Evolutionary conservation across 1,139 yeast genomes (phyloP).

Genomic region (Geotrichum histeridarum): DNA sequence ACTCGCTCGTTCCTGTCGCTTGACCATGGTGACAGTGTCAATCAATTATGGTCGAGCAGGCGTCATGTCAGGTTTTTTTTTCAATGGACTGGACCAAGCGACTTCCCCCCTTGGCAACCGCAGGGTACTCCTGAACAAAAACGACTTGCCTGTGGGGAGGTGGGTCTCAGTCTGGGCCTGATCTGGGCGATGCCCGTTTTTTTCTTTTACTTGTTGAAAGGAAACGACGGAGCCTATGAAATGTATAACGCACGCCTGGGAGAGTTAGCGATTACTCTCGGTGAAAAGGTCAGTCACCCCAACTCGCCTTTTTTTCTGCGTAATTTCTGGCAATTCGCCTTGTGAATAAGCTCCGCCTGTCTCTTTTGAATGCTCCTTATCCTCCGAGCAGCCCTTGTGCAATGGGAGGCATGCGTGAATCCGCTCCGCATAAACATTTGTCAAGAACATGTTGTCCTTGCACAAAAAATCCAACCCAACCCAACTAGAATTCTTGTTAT

Average conservation of each 20-base stretch:
- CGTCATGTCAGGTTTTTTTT: no score
- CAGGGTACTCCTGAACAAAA: no score
- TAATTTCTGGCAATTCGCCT: background rate
- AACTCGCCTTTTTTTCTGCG: background rate
- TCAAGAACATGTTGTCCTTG: background rate
- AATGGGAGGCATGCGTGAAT: conserved; percentile 14
- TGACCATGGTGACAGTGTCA: no score
- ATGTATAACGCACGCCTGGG: conserved; percentile 3
- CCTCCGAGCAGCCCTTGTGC: conserved; percentile 9
- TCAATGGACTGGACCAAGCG: no score
- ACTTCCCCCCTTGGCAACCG: no score
- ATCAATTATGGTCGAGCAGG: no score
- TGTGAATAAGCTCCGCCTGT: background rate
- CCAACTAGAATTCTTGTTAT: background rate
- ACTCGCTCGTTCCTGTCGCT: no score
- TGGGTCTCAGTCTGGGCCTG: no score
- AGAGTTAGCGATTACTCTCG: conserved; percentile 9
- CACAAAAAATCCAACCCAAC: background rate
- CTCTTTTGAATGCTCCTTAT: background rate
- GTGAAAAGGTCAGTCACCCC: background rate
- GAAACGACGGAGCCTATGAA: background rate
- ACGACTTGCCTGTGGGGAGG: no score
- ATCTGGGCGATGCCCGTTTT: no score
- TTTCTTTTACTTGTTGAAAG: background rate
- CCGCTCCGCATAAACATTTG: conserved; percentile 10